Base-by-base conservation (phyloP, 805 yeast genomes). In the Hanseniaspora occidentalis region DNA sequence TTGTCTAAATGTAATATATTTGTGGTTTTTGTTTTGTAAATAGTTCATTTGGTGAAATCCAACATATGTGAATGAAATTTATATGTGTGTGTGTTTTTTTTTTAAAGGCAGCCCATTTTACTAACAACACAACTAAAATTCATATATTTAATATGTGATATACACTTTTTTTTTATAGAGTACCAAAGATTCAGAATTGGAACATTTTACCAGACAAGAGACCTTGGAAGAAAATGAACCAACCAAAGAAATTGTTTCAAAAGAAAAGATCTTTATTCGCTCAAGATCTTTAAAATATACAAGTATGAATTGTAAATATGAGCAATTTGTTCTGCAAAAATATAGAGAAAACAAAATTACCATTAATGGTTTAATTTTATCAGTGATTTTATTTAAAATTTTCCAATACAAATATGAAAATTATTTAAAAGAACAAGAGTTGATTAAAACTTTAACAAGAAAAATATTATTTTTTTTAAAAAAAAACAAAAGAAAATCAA, bases 251-350 rank as follows among this genome's bases (percentile, higher is more conserved):
- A 33, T 33, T 33, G 24, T 33, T 33, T 10, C 21, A 33, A 19
- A 33, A 18, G 16, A 18, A 10, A 33, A 33, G 16, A 20, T 11
- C 22, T 33, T 71, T 78, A 60, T 79, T 77, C 81, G 84, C 65
- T 75, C 83, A 69, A 67, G 75, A 73, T 76, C 83, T 73, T 64
- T 70, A 67, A 67, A 70, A 58, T 72, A 77, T 74, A 61, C 75
- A 57, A 67, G 74, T 45, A 53, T 77, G 40, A 65, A 63, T 42
- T 77, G 84, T 53, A 73, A 70, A 51, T 60, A 75, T 45, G 71
- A 71, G 45, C 70, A 70, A 46, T 70, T 76, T 41, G 50, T 76
- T 18, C 57, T 69, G 31, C 66, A 66, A 13, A 63, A 56, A 44
- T 45, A 63, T 36, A 44, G 50, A 24, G 53, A 51, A 22, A 55